Base-by-base conservation (phyloP, 2,329 filamentous ascomycete genomes). In the Sphaerostilbella broomeana region DNA sequence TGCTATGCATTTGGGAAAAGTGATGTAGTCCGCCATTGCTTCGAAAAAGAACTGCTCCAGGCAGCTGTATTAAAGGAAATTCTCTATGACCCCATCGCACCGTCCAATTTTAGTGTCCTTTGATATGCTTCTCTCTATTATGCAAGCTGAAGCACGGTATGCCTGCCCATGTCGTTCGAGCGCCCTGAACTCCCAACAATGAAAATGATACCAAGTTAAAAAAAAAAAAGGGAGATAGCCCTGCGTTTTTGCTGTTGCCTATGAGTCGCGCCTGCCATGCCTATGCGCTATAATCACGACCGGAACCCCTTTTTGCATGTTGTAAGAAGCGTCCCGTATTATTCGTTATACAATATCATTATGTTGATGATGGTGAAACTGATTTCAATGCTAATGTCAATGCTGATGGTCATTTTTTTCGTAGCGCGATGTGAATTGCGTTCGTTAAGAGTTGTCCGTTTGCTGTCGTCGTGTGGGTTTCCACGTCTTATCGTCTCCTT, bases 401-500 rank as follows among this genome's bases (percentile, higher is more conserved):
- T n/a, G n/a, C n/a, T n/a, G n/a, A n/a, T n/a, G n/a, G n/a, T n/a
- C n/a, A n/a, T n/a, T n/a, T n/a, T n/a, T n/a, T n/a, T n/a, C n/a
- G n/a, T n/a, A n/a, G n/a, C n/a, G n/a, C n/a, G n/a, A n/a, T n/a
- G n/a, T n/a, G n/a, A n/a, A n/a, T n/a, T n/a, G n/a, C n/a, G n/a
- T n/a, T n/a, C n/a, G n/a, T n/a, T n/a, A n/a, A n/a, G n/a, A n/a
- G n/a, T n/a, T n/a, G n/a, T n/a, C n/a, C n/a, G n/a, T n/a, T n/a
- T n/a, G n/a, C n/a, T n/a, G n/a, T n/a, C n/a, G n/a, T n/a, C n/a
- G n/a, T n/a, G n/a, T n/a, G n/a, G n/a, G n/a, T n/a, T n/a, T n/a
- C n/a, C n/a, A n/a, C n/a, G 5, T 16, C 9, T 35, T 28, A 47
- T 48, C 45, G 54, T 46, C 46, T 47, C 38, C 57, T 58, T 47